Evolutionary conservation across 23 red algal species (phyloP), one percentile per base, ranked within the genome.

Genomic region (Gracilaria domingensis): DNA sequence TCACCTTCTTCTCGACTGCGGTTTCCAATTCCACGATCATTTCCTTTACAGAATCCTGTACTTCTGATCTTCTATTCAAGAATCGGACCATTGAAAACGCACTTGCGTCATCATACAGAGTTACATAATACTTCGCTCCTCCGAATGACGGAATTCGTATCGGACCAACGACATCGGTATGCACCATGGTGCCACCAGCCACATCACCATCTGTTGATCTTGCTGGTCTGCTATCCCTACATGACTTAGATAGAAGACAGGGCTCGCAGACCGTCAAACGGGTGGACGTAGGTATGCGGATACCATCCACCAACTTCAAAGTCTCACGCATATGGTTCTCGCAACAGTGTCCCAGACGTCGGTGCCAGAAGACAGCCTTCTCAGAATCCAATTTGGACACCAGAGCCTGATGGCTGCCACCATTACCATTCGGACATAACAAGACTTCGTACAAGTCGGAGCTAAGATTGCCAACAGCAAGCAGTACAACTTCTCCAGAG

Each of bases 261-360:
- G 7, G 4, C 4, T 54, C 64, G 74, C 83, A 87, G 30, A 25
- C 26, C 14, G 33, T 34, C 64, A 30, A 87, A 4, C 25, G 18
- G 14, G 3, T 47, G 12, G 74, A 62, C 28, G 73, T 58, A 2
- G 8, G 8, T 12, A 48, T 25, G 20, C 59, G 11, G 9, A 87
- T 21, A 51, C 83, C 83, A 51, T 87, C 83, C 1, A 74, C 83
- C 35, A 87, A 21, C 8, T 2, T 5, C 8, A 74, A 28, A 0
- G 57, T 54, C 34, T 42, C 4, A n/a, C 67, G 67, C 23, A 73
- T 1, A 73, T 73, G 67, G 0, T 42, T 35, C 2, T 42, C 67
- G 8, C 67, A 73, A 29, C 12, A 1, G 28, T 73, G 67, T 4
- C 67, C 20, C 17, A 73, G 67, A 44, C 67, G 67, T 1, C 20